Conservation (phyloP, 768 basidiomycete species). For the Hemileccinum rubropunctum region DNA sequence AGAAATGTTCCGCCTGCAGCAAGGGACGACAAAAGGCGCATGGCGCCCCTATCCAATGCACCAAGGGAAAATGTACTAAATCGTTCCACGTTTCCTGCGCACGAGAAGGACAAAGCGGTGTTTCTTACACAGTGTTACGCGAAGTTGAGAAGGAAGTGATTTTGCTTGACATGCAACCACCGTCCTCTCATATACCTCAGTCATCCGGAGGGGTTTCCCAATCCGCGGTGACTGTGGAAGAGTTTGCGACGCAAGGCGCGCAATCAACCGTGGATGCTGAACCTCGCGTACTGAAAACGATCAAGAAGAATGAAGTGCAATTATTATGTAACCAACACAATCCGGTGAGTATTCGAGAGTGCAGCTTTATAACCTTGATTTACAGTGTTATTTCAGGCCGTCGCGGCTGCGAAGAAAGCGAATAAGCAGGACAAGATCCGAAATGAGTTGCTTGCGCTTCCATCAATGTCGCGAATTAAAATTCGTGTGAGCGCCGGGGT, state of each 20-base stretch:
- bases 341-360: conserved; percentile 56
- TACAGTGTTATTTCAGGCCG: conserved; percentile 44
- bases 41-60: conserved; percentile 88
- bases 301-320: conserved; percentile 73
- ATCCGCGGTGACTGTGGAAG: not conserved
- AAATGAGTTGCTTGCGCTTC: conserved; percentile 65
- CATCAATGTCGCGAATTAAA: conserved; percentile 74
- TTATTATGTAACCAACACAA: conserved; percentile 87
- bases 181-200: not conserved
- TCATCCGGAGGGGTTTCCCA: conserved; percentile 3
- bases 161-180: conserved; percentile 44
- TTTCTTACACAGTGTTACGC: conserved; percentile 58
- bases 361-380: not conserved
- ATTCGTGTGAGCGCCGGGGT: conserved; percentile 81
- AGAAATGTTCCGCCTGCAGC: conserved; percentile 93
- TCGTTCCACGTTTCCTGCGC: conserved; percentile 96
- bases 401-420: conserved; percentile 72
- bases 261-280: conserved; percentile 9
- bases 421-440: conserved; percentile 73
- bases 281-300: conserved; percentile 52
- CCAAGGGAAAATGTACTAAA: conserved; percentile 89
- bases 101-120: conserved; percentile 44
- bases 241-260: not conserved
- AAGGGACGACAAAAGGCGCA: conserved; percentile 64
- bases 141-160: conserved; percentile 84